These are phyloP conservation scores for Candida hungchunana DNA, from an alignment of 805 yeast species.

Conservation along the genomic window DNA sequence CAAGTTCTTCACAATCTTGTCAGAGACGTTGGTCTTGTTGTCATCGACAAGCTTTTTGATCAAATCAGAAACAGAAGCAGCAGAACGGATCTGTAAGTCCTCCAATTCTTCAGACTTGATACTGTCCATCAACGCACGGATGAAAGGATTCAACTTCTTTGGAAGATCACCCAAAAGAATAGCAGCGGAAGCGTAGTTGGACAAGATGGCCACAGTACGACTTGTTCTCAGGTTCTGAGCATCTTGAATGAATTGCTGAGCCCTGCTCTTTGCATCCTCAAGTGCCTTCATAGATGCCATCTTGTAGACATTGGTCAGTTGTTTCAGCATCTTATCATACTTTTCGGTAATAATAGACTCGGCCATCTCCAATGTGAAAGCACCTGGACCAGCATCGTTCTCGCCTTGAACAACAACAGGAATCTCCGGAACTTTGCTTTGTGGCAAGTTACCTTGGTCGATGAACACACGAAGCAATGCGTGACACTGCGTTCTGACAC, in stretches of 20 bases:
- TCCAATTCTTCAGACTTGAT: constrained; percentile 69
- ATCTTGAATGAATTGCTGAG: constrained; percentile 60
- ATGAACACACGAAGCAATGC: constrained; percentile 75
- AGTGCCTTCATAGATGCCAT: constrained; percentile 67
- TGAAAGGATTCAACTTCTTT: constrained; percentile 80
- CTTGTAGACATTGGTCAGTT: constrained; percentile 64
- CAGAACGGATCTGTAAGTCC: constrained; percentile 66
- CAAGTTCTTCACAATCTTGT: constrained; percentile 83
- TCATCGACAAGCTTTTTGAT: constrained; percentile 51
- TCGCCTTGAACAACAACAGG: constrained; percentile 95
- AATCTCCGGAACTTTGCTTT: constrained; percentile 68
- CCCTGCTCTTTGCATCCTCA: constrained; percentile 73
- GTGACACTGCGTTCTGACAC: constrained; percentile 83
- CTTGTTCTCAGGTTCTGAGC: constrained; percentile 49
- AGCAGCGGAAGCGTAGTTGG: constrained; percentile 74
- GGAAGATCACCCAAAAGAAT: constrained; percentile 69
- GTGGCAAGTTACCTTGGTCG: constrained; percentile 69
- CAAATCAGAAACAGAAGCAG: constrained; percentile 61
- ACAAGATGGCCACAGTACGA: constrained; percentile 57
- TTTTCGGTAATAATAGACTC: constrained; percentile 61
- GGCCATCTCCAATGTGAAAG: constrained; percentile 78
- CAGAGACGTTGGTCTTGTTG: constrained; percentile 71
- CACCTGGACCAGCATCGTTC: constrained; percentile 88
- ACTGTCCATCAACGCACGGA: constrained; percentile 89
- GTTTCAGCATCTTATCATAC: constrained; percentile 58